Evolutionary conservation across 1,284 basidiomycete species (phyloP), one percentile per base, ranked within the genome.

Genomic region (Naganishia sp.): DNA sequence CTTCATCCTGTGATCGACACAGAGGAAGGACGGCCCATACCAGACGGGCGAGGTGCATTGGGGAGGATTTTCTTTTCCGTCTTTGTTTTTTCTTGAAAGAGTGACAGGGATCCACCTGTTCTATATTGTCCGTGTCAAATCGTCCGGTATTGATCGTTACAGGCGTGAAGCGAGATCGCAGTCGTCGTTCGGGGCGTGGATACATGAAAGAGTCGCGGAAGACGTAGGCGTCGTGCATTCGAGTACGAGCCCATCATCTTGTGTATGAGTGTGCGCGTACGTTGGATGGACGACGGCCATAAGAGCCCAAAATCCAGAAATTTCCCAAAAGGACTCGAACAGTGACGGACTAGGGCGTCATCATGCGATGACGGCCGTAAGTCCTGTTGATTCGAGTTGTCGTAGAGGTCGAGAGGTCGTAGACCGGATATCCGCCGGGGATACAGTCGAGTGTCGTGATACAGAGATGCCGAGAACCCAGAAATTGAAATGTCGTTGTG

Each of bases 91-190:
- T 43, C 48, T 46, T 28, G 50, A 61, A 52, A 61, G 59, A 61
- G 59, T 61, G 59, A 61, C 59, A 61, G 59, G 36, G 59, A 61
- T 61, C 59, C 59, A 61, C 59, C 59, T 50, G 59, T 61, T 61
- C 59, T 61, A 52, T 61, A 61, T 61, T 61, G 59, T 61, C 59
- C 59, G 59, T 61, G 36, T 39, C 50, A 42, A 44, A 48, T 42
- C 48, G 45, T 61, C 59, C 36, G 36, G 36, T 39, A 13, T 61
- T 52, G 59, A 28, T 61, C 59, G 59, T 61, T 61, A 61, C 59
- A 61, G 59, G 59, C 59, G 59, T 61, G 13, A 39, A 48, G 56
- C 56, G 46, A 59, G 56, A 59, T 59, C 36, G 59, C 45, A 21
- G 48, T 61, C 13, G 36, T 42, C 21, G 48, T 49, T 39, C 9